A percentile compares a stretch with the other conserved stretches of the same genome.
Evolutionary conservation across 495 filamentous ascomycete genomes (phyloP).

Genomic region (Tuber umbilicatum): DNA sequence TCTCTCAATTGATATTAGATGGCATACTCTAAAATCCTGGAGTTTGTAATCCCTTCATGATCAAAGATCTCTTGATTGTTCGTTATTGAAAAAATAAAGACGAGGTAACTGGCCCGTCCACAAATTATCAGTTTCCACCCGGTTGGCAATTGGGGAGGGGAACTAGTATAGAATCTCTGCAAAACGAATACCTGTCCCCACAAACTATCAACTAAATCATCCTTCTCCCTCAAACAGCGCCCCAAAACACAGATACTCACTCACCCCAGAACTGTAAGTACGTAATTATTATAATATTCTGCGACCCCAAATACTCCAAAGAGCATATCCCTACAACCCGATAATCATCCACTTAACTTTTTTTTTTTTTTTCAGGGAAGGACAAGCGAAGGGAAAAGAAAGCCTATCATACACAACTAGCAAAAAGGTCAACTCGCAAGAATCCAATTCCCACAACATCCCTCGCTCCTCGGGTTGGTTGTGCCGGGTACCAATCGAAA

Average conservation of each 20-base stretch:
- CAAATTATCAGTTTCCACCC: conserved; percentile 1
- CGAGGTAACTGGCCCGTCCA: conserved; percentile 44
- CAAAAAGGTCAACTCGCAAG: conserved; percentile 20
- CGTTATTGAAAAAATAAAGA: conserved; percentile 43
- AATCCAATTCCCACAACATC: conserved; percentile 11
- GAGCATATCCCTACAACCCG: conserved; percentile 20
- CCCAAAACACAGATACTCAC: conserved; percentile 4
- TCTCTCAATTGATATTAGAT: conserved; percentile 50
- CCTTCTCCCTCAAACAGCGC: conserved; percentile 24
- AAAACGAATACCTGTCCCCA: conserved; percentile 19
- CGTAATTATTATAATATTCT: conserved; percentile 49
- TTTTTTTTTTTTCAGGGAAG: not conserved
- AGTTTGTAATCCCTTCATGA: no score
- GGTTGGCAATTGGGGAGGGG: conserved; percentile 13
- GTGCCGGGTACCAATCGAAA: conserved; percentile 37
- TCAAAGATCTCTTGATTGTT: no score
- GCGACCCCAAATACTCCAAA: conserved; percentile 46
- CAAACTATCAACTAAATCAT: not conserved
- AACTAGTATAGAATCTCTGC: conserved; percentile 43
- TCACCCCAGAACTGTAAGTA: conserved; percentile 28
- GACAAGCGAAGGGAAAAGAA: not conserved
- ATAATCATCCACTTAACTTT: not conserved
- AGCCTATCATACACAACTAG: conserved; percentile 3
- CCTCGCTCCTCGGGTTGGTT: conserved; percentile 20
- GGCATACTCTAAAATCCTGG: conserved; percentile 45